Percentiles rank a stretch among this genome's conserved stretches.
Evolutionary conservation across 495 filamentous ascomycete species (phyloP).

Genomic region (Achaetomiella virescens): DNA sequence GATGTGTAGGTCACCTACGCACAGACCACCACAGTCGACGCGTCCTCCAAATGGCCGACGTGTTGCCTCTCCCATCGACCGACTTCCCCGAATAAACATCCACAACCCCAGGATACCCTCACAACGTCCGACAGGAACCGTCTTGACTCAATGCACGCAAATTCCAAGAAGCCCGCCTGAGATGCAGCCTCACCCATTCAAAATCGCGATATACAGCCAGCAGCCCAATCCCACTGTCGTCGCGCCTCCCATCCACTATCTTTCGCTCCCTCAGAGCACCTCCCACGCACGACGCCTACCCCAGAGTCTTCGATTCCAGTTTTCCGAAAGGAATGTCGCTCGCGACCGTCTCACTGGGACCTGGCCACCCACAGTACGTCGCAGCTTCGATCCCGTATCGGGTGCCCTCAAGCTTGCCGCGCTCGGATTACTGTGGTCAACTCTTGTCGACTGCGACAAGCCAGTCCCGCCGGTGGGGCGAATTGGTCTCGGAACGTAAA

Average conservation of each 20-base stretch:
- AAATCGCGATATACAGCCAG: conserved; percentile 21
- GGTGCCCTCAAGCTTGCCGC: conserved; percentile 32
- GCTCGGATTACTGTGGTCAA: conserved; percentile 25
- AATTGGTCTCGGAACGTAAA: conserved; percentile 70
- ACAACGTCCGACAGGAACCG: conserved; percentile 19
- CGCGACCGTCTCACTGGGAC: conserved; percentile 33
- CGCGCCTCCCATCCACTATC: conserved; percentile 17
- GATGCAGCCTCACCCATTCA: conserved; percentile 9
- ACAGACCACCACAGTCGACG: neutral
- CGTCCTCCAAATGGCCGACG: conserved; percentile 6
- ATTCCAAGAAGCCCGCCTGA: conserved; percentile 11
- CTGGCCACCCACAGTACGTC: conserved; percentile 30
- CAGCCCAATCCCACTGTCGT: conserved; percentile 5
- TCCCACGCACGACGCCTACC: conserved; percentile 55
- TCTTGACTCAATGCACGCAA: conserved; percentile 1
- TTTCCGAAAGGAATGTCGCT: conserved; percentile 58
- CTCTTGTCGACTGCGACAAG: conserved; percentile 8
- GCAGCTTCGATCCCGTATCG: conserved; percentile 37
- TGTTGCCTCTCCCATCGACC: neutral
- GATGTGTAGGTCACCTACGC: neutral
- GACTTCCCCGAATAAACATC: conserved; percentile 2
- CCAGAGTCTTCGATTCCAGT: conserved; percentile 60
- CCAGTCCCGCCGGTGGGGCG: conserved; percentile 36
- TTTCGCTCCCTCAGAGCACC: conserved; percentile 40
- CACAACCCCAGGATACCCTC: conserved; percentile 15